phyloP scores from a whole-genome alignment of 1,139 yeast genomes.

The Pneumocystis carinii region DNA sequence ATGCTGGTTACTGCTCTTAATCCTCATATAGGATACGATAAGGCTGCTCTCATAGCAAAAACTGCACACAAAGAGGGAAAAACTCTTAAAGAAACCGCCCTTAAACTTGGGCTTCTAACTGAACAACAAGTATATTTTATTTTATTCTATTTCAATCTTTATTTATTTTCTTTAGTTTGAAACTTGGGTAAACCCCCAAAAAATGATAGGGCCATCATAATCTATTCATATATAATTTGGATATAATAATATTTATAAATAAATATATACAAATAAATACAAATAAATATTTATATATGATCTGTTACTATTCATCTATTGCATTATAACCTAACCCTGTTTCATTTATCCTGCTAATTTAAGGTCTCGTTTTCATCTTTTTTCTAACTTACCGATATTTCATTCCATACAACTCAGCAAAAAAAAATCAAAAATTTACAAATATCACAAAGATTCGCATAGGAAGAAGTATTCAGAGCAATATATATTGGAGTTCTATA shows the following conservation, averaged over 20 bases:
- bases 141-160: neutral
- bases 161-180: conserved; percentile 33
- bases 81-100: conserved; percentile 84
- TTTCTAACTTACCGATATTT: neutral
- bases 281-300: too few species aligned
- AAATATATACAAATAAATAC: too few species aligned
- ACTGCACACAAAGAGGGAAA: conserved; percentile 96
- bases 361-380: neutral
- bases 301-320: too few species aligned
- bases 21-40: conserved; percentile 96
- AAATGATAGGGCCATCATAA: conserved; percentile 74
- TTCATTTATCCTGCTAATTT: neutral
- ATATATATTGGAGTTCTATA: too few species aligned
- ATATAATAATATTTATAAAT: neutral
- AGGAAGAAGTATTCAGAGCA: neutral
- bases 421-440: neutral
- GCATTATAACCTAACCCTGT: neutral
- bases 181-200: conserved; percentile 91
- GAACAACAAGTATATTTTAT: conserved; percentile 34
- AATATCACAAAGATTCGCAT: neutral
- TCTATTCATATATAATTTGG: neutral
- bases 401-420: neutral
- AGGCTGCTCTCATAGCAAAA: conserved; percentile 94
- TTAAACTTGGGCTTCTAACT: conserved; percentile 72
- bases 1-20: conserved; percentile 97